Base-by-base conservation (phyloP, 192 early-diverging fungal species). In the Backusella tuberculispora region DNA sequence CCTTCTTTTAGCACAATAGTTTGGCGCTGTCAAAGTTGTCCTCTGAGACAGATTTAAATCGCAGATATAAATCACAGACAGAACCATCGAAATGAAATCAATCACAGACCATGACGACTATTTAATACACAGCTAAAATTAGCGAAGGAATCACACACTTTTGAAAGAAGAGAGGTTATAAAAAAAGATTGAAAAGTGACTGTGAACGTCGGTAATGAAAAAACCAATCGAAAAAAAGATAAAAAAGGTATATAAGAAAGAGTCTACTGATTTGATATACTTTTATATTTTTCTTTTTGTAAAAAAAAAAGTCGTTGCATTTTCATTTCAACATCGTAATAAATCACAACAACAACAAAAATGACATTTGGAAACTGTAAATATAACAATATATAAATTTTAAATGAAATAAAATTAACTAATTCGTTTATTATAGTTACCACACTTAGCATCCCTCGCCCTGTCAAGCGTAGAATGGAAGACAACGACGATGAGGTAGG, bases 391-490 rank as follows among this genome's bases (percentile, higher is more conserved):
- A 60, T 26, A 60, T 12, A 60, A 2, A 9, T 6, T 14, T 21
- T 24, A 60, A 60, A 4, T 24, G 0, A 60, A 3, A 4, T 12
- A 4, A 3, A 60, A 26, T 60, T 13, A 26, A 3, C 21, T 26
- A 60, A 24, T 26, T 60, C 3, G 21, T 24, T 60, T 60, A 26
- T 60, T 60, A 60, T 3, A 60, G 53, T 26, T 21, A 60, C 53
- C 26, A 10, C 53, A 60, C 24, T 26, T 12, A 60, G 53, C 12
- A 60, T 60, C 21, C 21, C 53, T 60, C 53, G 53, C 26, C 53
- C 53, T 26, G 53, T 24, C 12, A 69, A 69, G 44, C 68, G 68
- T 47, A 69, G 68, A 69, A 46, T 69, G 43, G 44, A 69, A 29
- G 68, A 69, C 1, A 34, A 34, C 29, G 29, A 0, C 29, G 68